These are phyloP conservation scores for Trematosphaeria pertusa DNA, from an alignment of 2,329 filamentous ascomycete species.

Conservation along the genomic window DNA sequence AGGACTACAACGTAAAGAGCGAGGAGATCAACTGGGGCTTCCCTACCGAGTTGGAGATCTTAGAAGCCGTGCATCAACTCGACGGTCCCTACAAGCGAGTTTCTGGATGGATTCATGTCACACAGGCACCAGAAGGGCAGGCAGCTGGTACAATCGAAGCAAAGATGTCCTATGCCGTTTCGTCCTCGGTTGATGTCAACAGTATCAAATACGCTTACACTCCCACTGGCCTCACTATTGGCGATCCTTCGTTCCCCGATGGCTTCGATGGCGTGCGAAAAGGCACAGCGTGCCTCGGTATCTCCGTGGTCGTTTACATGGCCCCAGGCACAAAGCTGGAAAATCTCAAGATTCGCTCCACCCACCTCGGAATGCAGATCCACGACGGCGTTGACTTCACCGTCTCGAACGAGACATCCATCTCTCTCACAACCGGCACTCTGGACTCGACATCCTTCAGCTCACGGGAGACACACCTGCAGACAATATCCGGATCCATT, in stretches of 20 bases:
- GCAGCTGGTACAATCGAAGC: constrained; percentile 43
- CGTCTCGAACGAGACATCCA: constrained; percentile 42
- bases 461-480: constrained; percentile 49
- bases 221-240: constrained; percentile 31
- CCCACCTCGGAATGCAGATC: constrained; percentile 48
- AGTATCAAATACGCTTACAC: constrained; percentile 37
- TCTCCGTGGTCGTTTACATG: constrained; percentile 48
- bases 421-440: constrained; percentile 44
- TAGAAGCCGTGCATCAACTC: constrained; percentile 39
- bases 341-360: constrained; percentile 43
- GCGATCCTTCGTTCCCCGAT: constrained; percentile 31
- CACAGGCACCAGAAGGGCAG: constrained; percentile 44
- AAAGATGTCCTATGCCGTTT: constrained; percentile 47
- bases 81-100: constrained; percentile 44
- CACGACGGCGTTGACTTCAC: constrained; percentile 38
- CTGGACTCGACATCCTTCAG: constrained; percentile 42
- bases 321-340: constrained; percentile 40
- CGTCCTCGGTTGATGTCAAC: constrained; percentile 37
- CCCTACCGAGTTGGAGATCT: constrained; percentile 30
- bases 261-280: constrained; percentile 31
- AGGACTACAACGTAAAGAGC: constrained; percentile 40
- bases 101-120: constrained; percentile 48
- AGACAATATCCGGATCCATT: constrained; percentile 50
- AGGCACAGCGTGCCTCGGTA: constrained; percentile 44
- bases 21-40: constrained; percentile 38